Base-by-base conservation (phyloP, 2,329 filamentous ascomycete species). In the Trichoderma pleuroti region DNA sequence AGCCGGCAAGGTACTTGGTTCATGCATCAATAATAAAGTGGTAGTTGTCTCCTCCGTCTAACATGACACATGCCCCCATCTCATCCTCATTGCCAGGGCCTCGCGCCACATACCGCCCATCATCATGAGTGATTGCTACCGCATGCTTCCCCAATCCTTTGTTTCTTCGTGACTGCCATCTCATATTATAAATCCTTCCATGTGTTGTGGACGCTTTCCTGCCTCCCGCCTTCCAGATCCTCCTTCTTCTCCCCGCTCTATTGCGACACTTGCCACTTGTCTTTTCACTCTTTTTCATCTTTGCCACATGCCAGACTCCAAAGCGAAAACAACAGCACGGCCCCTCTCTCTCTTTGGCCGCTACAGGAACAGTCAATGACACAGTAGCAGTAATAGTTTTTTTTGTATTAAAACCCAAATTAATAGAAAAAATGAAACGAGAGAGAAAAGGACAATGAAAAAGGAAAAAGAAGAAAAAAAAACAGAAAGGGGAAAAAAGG, bases 321-420 rank as follows among this genome's bases (percentile, higher is more conserved):
- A 63, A 56, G 39, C 54, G 39, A 61, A 61, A 14, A 52, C 39
- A 34, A 34, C 39, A 34, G 26, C 64, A 59, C 52, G 64, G 36
- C 36, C 30, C 30, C 34, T 36, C 52, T 34, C 34, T 36, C 52
- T 34, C 64, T 24, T 34, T 26, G 54, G 70, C 60, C 34, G 54
- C 67, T 34, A 72, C 42, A 64, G 39, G 54, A 63, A 59, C 28
- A 64, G 66, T 56, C 66, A 71, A 54, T 14, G 56, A 67, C 74
- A 75, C 73, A 70, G 73, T 72, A 74, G 73, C 70, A 74, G 73
- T 74, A 76, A 75, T 75, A 80, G 78, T 76, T 79, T 67, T 66
- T 42, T 67, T 59, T 78, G 78, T 82, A 84, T 84, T 83, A 83
- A 77, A 74, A 80, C 79, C 81, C 78, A 78, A 76, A 78, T 79